These are phyloP conservation scores for Trypanosoma boissoni DNA, from an alignment of 208 protist species.

Conservation along the genomic window DNA sequence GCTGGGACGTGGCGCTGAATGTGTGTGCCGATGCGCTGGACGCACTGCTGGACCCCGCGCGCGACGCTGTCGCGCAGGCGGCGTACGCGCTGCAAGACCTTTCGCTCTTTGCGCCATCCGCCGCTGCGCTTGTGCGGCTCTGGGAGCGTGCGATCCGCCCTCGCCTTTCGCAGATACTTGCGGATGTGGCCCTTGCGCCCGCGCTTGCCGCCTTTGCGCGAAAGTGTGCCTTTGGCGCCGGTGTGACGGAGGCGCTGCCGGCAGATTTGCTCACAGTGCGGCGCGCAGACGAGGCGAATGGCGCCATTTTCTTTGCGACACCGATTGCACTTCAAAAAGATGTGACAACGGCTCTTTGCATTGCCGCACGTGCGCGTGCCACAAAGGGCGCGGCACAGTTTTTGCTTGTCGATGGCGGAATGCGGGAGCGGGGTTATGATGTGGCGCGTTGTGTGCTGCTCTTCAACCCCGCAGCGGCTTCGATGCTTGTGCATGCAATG, in stretches of 20 bases:
- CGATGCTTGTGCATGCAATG: conserved; percentile 56
- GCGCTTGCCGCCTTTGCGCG: conserved; percentile 60
- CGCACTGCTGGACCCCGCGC: conserved; percentile 48
- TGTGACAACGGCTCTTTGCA: conserved; percentile 40
- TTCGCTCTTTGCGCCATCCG: conserved; percentile 70
- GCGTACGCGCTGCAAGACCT: conserved; percentile 80
- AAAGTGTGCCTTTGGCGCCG: conserved; percentile 71
- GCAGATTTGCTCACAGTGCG: conserved; percentile 48
- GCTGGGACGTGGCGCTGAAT: neutral
- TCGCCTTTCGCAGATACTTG: conserved; percentile 38
- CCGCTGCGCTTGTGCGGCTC: conserved; percentile 58
- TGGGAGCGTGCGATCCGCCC: conserved; percentile 53
- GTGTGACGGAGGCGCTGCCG: conserved; percentile 41
- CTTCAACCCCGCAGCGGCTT: conserved; percentile 53
- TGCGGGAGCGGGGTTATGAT: conserved; percentile 62
- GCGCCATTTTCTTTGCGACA: conserved; percentile 46
- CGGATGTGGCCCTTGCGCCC: conserved; percentile 30
- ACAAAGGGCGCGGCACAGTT: conserved; percentile 60
- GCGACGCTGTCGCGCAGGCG: conserved; percentile 35
- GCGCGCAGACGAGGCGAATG: conserved; percentile 39
- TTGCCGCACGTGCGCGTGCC: conserved; percentile 27
- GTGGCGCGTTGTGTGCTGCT: conserved; percentile 70
- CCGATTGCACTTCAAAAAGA: conserved; percentile 41
- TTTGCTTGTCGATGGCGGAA: conserved; percentile 52
- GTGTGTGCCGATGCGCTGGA: conserved; percentile 24